Evolutionary conservation across 2,329 filamentous ascomycete species (phyloP), one percentile per base, ranked within the genome.

Genomic region (Zasmidium angulare): DNA sequence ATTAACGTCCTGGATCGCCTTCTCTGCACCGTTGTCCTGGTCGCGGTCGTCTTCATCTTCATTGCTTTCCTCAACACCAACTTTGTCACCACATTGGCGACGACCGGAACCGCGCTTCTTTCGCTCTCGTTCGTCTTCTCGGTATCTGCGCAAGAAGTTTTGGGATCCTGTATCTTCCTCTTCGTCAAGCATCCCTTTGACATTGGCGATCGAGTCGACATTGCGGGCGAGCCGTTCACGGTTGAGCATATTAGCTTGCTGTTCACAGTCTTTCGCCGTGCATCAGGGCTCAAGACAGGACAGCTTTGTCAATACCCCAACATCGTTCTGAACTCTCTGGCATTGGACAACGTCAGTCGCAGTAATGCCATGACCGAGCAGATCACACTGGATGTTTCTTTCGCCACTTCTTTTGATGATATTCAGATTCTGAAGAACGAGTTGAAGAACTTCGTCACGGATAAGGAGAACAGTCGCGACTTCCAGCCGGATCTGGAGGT

Each of bases 121-220:
- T 98, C 93, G 4, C 81, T 98, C n/a, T 97, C 93, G 2, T 99
- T 99, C 78, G 89, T 97, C 68, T 98, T 99, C 75, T 88, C 93
- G 22, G 89, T 89, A 57, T 97, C 93, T 1, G 88, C 89, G 2
- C 93, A 97, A 76, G 95, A 99, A 76, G 89, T 99, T 64, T 85
- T 99, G n/a, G 93, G 93, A 70, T 97, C 93, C 40, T 98, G 93
- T 79, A 96, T 99, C 71, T 99, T 99, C 80, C 80, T 99, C 1
- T 99, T 99, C 70, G 91, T 98, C 80, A 99, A 99, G 81, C 95
- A 99, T 74, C 93, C 95, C 0, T 98, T 90, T 74, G 95, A 99
- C 73, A 92, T 98, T 21, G 93, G 93, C 62, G 95, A 99, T 74
- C 88, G 95, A 23, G 90, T 98, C 47, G 92, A 97, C 69, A 89